Percentiles rank a stretch among this genome's conserved stretches.
Conservation (phyloP, 495 filamentous ascomycete species). For the Penicillium ochrochloron region DNA sequence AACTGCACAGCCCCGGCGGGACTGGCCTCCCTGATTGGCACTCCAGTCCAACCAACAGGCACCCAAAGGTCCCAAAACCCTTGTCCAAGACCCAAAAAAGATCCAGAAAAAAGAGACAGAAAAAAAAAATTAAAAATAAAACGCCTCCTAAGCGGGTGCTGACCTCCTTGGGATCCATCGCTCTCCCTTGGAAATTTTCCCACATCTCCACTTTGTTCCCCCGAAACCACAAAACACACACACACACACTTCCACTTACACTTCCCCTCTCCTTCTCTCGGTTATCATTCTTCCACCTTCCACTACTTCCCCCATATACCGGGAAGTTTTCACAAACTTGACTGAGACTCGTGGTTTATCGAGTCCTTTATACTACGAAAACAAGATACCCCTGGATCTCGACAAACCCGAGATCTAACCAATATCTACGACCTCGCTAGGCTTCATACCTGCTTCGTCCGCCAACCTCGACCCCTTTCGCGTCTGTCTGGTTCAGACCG, state of each 20-base stretch:
- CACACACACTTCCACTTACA: constrained; percentile 6
- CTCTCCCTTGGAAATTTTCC: constrained; percentile 30
- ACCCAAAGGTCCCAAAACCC: not conserved
- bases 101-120: not conserved
- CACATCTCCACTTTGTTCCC: constrained; percentile 28
- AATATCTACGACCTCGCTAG: not conserved
- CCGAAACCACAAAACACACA: constrained; percentile 16
- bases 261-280: constrained; percentile 4
- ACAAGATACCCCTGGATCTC: not conserved
- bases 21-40: constrained; percentile 18
- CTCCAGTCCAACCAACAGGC: not conserved
- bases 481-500: constrained; percentile 29
- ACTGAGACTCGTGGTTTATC: not conserved
- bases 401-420: not conserved
- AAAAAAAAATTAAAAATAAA: constrained; percentile 5
- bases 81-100: not conserved
- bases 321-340: not conserved
- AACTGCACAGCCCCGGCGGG: constrained; percentile 18
- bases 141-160: not conserved
- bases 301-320: constrained; percentile 6
- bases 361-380: not conserved
- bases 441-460: constrained; percentile 5
- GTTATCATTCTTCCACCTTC: constrained; percentile 5
- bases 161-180: constrained; percentile 13
- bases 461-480: constrained; percentile 18